Evolutionary conservation across 1,139 yeast genomes (phyloP).

Genomic region (Hansenula anomala): DNA sequence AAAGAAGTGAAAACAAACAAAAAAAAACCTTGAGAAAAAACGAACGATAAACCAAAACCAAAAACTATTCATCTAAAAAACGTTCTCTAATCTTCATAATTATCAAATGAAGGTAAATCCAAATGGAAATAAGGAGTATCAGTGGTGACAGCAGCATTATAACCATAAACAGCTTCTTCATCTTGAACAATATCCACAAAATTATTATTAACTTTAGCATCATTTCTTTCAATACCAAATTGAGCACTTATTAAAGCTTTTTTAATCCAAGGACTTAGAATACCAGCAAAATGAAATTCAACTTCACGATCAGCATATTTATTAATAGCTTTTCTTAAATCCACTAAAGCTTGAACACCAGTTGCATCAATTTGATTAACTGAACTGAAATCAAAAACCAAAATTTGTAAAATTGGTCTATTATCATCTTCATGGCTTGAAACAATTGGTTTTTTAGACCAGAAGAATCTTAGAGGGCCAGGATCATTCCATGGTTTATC

Average conservation of each 20-base stretch:
- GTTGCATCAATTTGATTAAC: conserved; percentile 77
- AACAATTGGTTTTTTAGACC: conserved; percentile 6
- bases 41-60: too few species aligned
- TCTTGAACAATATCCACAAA: conserved; percentile 25
- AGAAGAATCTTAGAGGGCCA: conserved; percentile 45
- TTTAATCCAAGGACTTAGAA: conserved; percentile 81
- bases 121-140: conserved; percentile 83
- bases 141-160: conserved; percentile 55
- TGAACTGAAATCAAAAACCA: conserved; percentile 77
- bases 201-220: conserved; percentile 24
- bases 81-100: conserved; percentile 20
- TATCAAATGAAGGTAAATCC: conserved; percentile 70
- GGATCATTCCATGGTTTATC: conserved; percentile 93
- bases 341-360: conserved; percentile 73
- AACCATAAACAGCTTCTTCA: conserved; percentile 20
- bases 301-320: conserved; percentile 78
- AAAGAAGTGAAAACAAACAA: too few species aligned
- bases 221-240: conserved; percentile 59
- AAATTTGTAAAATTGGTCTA: conserved; percentile 63
- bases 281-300: conserved; percentile 86
- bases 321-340: conserved; percentile 67
- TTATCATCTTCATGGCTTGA: conserved; percentile 27
- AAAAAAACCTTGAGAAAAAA: too few species aligned
- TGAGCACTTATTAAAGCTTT: conserved; percentile 73
- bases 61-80: too few species aligned